phyloP scores from a whole-genome alignment of 2,329 filamentous ascomycete species.

The Aspergillus sp. region DNA sequence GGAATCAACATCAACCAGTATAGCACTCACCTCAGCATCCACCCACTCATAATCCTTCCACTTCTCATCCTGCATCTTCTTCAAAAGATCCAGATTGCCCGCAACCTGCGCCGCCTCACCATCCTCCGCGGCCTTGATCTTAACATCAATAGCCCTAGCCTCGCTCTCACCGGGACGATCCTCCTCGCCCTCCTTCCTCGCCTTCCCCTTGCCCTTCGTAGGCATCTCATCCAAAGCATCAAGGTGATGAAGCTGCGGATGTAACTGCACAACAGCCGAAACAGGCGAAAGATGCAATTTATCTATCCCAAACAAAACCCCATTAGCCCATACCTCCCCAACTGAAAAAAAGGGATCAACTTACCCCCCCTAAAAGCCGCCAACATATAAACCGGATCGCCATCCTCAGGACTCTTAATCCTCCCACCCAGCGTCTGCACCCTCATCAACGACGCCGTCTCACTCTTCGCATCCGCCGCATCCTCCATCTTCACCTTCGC shows the following conservation, averaged over 20 bases:
- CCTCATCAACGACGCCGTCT: constrained; percentile 60
- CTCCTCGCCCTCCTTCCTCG: constrained; percentile 46
- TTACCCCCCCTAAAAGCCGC: constrained; percentile 83
- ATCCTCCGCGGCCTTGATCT: constrained; percentile 74
- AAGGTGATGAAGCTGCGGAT: constrained; percentile 88
- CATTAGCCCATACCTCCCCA: neutral
- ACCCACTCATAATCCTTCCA: constrained; percentile 81
- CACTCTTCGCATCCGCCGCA: constrained; percentile 27
- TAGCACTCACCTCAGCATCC: constrained; percentile 65
- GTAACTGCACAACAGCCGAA: constrained; percentile 80
- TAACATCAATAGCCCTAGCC: constrained; percentile 80
- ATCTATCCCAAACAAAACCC: constrained; percentile 51
- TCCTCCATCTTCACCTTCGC: constrained; percentile 36
- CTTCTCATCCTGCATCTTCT: constrained; percentile 74
- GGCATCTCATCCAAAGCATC: constrained; percentile 75
- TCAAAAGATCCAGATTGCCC: constrained; percentile 75
- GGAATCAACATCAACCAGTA: neutral
- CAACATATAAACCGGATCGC: constrained; percentile 79
- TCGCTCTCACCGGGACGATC: constrained; percentile 51
- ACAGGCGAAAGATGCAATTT: constrained; percentile 85
- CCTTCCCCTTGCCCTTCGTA: constrained; percentile 35
- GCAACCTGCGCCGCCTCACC: constrained; percentile 64
- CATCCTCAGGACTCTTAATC: constrained; percentile 67
- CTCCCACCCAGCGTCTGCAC: constrained; percentile 86
- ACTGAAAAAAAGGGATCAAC: constrained; percentile 33